Evolutionary conservation across 768 basidiomycete genomes (phyloP).

Genomic region (Mycena kentingensis): DNA sequence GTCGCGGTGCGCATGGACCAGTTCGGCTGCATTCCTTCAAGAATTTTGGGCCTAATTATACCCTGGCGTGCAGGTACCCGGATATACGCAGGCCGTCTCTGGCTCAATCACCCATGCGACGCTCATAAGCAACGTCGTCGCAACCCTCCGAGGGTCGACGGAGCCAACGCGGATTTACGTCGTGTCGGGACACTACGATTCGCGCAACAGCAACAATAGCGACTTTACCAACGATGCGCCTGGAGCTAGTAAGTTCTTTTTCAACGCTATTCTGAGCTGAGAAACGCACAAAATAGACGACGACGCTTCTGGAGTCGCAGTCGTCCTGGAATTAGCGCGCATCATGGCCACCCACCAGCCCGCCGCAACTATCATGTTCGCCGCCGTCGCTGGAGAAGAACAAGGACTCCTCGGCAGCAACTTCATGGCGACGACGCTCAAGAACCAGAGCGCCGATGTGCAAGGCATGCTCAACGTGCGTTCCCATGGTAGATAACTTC

Average conservation of each 20-base stretch:
- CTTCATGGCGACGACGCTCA: conserved; percentile 47
- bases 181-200: conserved; percentile 59
- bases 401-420: conserved; percentile 52
- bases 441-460: conserved; percentile 46
- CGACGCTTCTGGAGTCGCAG: conserved; percentile 56
- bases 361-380: conserved; percentile 54
- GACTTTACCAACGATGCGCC: conserved; percentile 50
- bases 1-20: conserved; percentile 32
- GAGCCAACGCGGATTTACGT: conserved; percentile 55
- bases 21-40: background rate
- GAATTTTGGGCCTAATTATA: background rate
- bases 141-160: conserved; percentile 48
- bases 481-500: background rate
- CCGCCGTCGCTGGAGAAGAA: conserved; percentile 53
- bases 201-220: conserved; percentile 40
- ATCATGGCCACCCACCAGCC: conserved; percentile 51
- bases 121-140: conserved; percentile 53
- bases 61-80: conserved; percentile 32
- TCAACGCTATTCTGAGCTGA: background rate
- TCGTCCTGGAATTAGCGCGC: conserved; percentile 55
- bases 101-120: conserved; percentile 42
- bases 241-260: conserved; percentile 35
- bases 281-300: conserved; percentile 38
- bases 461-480: conserved; percentile 53
- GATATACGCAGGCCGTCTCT: conserved; percentile 44